Percentiles rank a stretch among this genome's conserved stretches.
phyloP scores from a whole-genome alignment of 2,329 filamentous ascomycete species.

The Mollisia scopiformis region DNA sequence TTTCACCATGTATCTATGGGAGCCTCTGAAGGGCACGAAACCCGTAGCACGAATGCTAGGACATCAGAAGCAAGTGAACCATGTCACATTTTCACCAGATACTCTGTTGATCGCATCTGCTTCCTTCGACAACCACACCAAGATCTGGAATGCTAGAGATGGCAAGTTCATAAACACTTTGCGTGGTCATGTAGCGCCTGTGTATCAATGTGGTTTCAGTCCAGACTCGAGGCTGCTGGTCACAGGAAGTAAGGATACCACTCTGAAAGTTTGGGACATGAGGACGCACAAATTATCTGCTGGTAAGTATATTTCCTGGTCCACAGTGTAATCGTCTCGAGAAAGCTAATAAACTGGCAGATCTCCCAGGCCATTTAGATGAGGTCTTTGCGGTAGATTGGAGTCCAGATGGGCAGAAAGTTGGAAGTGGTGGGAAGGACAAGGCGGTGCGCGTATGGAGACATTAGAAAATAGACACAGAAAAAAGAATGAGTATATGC shows the following conservation, averaged over 20 bases:
- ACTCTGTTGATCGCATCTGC: conserved; percentile 85
- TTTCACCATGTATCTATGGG: conserved; percentile 96
- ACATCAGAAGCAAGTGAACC: conserved; percentile 96
- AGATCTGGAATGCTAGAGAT: conserved; percentile 81
- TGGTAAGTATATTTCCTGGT: too few relatives aligned
- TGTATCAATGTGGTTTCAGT: conserved; percentile 92
- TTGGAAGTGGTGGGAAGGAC: conserved; percentile 92
- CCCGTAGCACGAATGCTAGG: conserved; percentile 88
- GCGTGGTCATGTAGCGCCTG: conserved; percentile 85
- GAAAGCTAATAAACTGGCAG: conserved; percentile 49
- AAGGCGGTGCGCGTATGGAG: conserved; percentile 74
- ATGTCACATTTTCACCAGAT: conserved; percentile 92
- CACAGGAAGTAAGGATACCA: conserved; percentile 85
- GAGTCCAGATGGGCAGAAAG: conserved; percentile 86
- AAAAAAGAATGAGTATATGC: not conserved
- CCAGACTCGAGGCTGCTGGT: conserved; percentile 89
- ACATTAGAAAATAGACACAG: conserved; percentile 58
- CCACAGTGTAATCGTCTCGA: too few relatives aligned
- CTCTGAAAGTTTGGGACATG: conserved; percentile 94
- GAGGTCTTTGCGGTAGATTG: conserved; percentile 95
- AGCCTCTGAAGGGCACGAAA: conserved; percentile 77
- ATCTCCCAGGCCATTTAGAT: conserved; percentile 88
- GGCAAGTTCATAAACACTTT: conserved; percentile 84
- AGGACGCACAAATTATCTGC: conserved; percentile 76
- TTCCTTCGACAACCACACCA: conserved; percentile 93